Conservation (phyloP, 2,329 filamentous ascomycete species). For the Penicillium concentricum region DNA sequence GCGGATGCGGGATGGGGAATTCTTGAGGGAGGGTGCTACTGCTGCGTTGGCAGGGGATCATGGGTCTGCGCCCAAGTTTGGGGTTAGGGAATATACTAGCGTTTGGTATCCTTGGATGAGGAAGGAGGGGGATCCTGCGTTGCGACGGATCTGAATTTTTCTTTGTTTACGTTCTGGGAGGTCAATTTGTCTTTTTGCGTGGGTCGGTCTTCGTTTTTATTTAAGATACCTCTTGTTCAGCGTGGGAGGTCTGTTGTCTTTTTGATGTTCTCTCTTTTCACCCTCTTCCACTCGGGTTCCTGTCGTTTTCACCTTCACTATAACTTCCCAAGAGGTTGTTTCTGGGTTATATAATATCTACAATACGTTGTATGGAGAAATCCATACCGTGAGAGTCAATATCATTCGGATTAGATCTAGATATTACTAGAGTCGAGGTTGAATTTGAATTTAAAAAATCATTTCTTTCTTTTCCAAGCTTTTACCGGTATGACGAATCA, state of each 20-base stretch:
- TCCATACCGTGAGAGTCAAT: not conserved
- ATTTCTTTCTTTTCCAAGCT: not conserved
- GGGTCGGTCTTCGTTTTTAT: constrained; percentile 10
- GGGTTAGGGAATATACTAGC: constrained; percentile 33
- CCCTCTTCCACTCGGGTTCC: not conserved
- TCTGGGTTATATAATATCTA: not conserved
- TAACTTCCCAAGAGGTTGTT: not conserved
- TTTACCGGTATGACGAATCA: not conserved
- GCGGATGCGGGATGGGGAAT: constrained; percentile 41
- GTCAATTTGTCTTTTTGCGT: constrained; percentile 9
- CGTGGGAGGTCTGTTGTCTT: constrained; percentile 11
- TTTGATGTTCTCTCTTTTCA: constrained; percentile 2
- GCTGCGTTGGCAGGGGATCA: constrained; percentile 21
- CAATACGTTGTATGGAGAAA: not conserved
- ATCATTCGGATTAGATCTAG: not conserved
- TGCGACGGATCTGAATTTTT: not conserved
- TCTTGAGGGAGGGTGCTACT: constrained; percentile 31
- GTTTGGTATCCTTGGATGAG: constrained; percentile 48
- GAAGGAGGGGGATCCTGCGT: constrained; percentile 15
- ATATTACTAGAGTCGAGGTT: not conserved
- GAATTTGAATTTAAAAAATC: not conserved
- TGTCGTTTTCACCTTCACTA: constrained; percentile 2
- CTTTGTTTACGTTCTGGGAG: not conserved
- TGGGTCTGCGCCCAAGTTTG: not conserved
- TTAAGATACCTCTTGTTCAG: constrained; percentile 20